These are phyloP conservation scores for Coffea canephora DNA, from an alignment of 257 asterid genomes.

Conservation along the genomic window DNA sequence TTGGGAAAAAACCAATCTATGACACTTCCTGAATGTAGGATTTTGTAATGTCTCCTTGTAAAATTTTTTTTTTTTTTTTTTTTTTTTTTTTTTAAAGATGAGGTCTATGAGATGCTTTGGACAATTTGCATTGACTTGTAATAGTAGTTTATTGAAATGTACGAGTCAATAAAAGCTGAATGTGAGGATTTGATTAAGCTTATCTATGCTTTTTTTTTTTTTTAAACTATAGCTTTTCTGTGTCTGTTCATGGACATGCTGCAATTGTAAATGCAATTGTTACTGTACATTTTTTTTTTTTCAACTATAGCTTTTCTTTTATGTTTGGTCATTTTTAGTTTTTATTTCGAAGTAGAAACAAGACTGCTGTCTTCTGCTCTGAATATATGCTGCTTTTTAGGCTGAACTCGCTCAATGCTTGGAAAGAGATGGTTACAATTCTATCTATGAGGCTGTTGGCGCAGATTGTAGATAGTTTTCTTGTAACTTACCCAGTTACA, in stretches of 20 bases:
- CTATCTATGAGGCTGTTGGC: constrained; percentile 78
- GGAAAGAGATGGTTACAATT: constrained; percentile 82
- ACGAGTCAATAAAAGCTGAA: neutral
- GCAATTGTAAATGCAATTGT: neutral
- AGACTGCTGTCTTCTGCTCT: neutral
- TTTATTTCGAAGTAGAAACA: neutral
- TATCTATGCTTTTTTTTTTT: neutral
- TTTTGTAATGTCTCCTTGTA: no score
- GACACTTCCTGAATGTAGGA: no score
- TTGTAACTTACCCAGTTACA: constrained; percentile 4
- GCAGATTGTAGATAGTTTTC: constrained; percentile 69
- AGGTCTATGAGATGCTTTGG: neutral
- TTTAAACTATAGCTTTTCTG: neutral
- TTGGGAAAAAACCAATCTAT: neutral
- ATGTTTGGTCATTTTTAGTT: neutral
- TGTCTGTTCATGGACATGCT: neutral
- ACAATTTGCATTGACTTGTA: no score
- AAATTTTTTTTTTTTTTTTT: no score
- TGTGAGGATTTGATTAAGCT: neutral
- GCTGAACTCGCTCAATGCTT: constrained; percentile 81
- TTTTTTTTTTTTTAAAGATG: no score
- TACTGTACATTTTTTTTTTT: no score
- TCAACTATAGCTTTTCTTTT: neutral
- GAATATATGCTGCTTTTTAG: constrained; percentile 30
- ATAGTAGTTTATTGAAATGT: neutral